Percentiles rank a stretch among this genome's conserved stretches.
Evolutionary conservation across 2,329 filamentous ascomycete genomes (phyloP).

Genomic region (Hypoxylon sp.): DNA sequence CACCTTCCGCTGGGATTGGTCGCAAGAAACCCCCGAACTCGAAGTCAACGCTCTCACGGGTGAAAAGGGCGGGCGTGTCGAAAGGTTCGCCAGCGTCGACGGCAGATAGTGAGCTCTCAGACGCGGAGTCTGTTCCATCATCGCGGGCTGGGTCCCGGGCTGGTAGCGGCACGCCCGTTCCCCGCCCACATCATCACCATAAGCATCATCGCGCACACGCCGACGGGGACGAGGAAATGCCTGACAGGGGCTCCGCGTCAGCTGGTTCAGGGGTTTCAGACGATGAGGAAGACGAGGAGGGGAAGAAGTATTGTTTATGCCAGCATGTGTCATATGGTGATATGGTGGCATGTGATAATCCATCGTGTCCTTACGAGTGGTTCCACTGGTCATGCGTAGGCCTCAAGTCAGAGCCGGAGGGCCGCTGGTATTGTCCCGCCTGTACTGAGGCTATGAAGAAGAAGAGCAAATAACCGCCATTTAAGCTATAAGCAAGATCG

Average conservation of each 20-base stretch:
- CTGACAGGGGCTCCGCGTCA: slow-evolving; percentile 53
- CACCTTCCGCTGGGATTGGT: slow-evolving; percentile 49
- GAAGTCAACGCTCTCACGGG: slow-evolving; percentile 72
- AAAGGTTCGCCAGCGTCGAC: slow-evolving; percentile 74
- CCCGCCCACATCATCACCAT: slow-evolving; percentile 44
- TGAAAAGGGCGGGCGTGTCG: slow-evolving; percentile 66
- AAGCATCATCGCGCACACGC: slow-evolving; percentile 30
- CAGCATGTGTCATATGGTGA: slow-evolving; percentile 87
- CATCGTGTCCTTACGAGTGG: slow-evolving; percentile 85
- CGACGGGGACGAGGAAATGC: slow-evolving; percentile 50
- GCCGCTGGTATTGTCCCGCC: slow-evolving; percentile 75
- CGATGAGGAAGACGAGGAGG: slow-evolving; percentile 79
- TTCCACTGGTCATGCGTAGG: slow-evolving; percentile 85
- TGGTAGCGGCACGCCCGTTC: slow-evolving; percentile 56
- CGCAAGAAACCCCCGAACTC: slow-evolving; percentile 54
- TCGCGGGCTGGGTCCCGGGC: slow-evolving; percentile 60
- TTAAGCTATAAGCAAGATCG: not conserved
- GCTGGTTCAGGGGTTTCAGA: slow-evolving; percentile 58
- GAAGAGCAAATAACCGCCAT: slow-evolving; percentile 52
- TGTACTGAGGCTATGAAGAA: slow-evolving; percentile 68
- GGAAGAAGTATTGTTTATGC: slow-evolving; percentile 86
- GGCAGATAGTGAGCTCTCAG: slow-evolving; percentile 74
- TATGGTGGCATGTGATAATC: slow-evolving; percentile 91
- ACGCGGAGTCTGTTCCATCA: slow-evolving; percentile 68
- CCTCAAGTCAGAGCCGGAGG: slow-evolving; percentile 75